These are phyloP conservation scores for Colletotrichum navitas DNA, from an alignment of 2,329 filamentous ascomycete genomes.

Conservation along the genomic window DNA sequence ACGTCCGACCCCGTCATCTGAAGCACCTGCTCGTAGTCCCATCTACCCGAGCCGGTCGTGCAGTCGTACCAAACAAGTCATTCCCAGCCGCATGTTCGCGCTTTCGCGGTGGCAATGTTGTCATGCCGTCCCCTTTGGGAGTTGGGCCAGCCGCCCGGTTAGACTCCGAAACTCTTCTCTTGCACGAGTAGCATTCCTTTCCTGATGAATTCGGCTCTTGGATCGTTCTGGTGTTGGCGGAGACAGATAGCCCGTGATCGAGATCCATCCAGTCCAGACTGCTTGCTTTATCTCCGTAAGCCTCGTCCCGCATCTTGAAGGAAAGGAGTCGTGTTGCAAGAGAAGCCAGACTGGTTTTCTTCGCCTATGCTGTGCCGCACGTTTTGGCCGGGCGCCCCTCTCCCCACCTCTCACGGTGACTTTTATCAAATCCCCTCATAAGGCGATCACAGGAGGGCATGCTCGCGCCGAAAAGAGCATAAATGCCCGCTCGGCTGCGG, in stretches of 20 bases:
- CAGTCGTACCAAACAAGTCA: background rate
- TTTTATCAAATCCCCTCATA: too few relatives aligned
- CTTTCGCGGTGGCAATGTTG: background rate
- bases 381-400: background rate
- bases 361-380: background rate
- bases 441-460: background rate
- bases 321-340: background rate
- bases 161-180: background rate
- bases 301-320: background rate
- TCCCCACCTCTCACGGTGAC: background rate
- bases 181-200: background rate
- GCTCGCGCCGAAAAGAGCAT: background rate
- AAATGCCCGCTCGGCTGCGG: background rate
- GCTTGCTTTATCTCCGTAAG: background rate
- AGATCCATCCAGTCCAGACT: background rate
- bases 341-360: background rate
- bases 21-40: conserved; percentile 8
- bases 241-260: background rate
- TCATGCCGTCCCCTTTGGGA: background rate
- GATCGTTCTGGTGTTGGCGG: background rate
- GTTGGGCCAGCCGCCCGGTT: background rate
- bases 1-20: conserved; percentile 29
- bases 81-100: background rate
- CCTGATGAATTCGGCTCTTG: background rate
- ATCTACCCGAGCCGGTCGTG: conserved; percentile 6